These are phyloP conservation scores for Suhomyces coccinellae DNA, from an alignment of 1,139 yeast genomes.

Conservation along the genomic window DNA sequence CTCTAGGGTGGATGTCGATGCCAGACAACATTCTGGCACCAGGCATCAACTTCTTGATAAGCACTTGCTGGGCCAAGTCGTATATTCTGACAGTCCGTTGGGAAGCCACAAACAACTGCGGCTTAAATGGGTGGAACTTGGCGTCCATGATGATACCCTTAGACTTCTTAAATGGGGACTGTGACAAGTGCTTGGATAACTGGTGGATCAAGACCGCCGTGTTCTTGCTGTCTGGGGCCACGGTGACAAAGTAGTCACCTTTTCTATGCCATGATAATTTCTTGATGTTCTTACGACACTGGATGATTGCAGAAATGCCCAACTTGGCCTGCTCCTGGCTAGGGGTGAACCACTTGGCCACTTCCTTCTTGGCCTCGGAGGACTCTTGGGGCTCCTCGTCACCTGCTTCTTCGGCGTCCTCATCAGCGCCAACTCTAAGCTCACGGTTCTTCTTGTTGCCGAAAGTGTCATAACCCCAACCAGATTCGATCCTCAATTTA, in stretches of 20 bases:
- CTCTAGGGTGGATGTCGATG: slow-evolving; percentile 93
- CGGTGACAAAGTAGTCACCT: slow-evolving; percentile 95
- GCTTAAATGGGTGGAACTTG: slow-evolving; percentile 94
- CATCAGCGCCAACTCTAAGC: slow-evolving; percentile 46
- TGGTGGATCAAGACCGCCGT: slow-evolving; percentile 93
- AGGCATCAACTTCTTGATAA: slow-evolving; percentile 83
- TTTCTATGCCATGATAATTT: slow-evolving; percentile 93
- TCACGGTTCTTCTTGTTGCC: slow-evolving; percentile 53
- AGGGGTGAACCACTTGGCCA: slow-evolving; percentile 86
- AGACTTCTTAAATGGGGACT: slow-evolving; percentile 91
- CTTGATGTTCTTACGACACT: slow-evolving; percentile 73
- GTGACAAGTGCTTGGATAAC: slow-evolving; percentile 91
- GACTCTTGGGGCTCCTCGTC: slow-evolving; percentile 30
- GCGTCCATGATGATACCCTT: slow-evolving; percentile 96
- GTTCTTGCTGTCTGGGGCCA: slow-evolving; percentile 86
- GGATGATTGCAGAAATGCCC: slow-evolving; percentile 72
- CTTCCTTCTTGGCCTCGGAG: slow-evolving; percentile 50
- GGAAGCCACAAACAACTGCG: slow-evolving; percentile 90
- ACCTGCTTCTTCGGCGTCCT: slow-evolving; percentile 34
- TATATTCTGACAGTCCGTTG: slow-evolving; percentile 90
- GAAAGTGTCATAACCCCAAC: slow-evolving; percentile 87
- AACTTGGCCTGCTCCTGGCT: slow-evolving; percentile 55
- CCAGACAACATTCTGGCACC: slow-evolving; percentile 95
- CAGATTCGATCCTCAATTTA: slow-evolving; percentile 76
- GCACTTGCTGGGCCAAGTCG: slow-evolving; percentile 82